These are phyloP conservation scores for Ustilago crameri DNA, from an alignment of 1,284 basidiomycete species.

Conservation along the genomic window DNA sequence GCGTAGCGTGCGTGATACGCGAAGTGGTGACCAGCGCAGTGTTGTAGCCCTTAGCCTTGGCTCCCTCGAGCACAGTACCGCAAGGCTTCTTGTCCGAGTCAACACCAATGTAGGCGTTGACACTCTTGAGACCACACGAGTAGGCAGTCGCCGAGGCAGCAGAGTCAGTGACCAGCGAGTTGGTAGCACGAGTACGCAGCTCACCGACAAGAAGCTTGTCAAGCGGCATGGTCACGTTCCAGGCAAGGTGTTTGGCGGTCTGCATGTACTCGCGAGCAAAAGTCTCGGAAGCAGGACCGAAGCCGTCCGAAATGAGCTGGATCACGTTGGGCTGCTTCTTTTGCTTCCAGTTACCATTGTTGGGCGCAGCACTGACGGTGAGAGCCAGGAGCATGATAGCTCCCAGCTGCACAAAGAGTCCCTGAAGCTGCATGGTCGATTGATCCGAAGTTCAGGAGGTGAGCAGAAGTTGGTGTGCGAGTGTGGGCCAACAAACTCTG, in stretches of 20 bases:
- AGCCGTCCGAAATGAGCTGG: conserved; percentile 64
- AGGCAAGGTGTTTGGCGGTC: conserved; percentile 36
- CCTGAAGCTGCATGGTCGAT: conserved; percentile 31
- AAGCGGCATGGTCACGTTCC: conserved; percentile 57
- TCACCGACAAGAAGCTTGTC: conserved; percentile 65
- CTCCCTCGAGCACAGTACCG: conserved; percentile 67
- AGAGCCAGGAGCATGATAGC: conserved; percentile 40
- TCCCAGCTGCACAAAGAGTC: conserved; percentile 36
- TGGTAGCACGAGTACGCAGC: conserved; percentile 62
- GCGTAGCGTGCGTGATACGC: conserved; percentile 67
- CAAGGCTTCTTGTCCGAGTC: conserved; percentile 65
- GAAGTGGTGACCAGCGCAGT: conserved; percentile 65
- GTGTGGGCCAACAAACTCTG: neutral
- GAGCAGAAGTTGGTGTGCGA: neutral
- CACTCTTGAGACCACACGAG: conserved; percentile 63
- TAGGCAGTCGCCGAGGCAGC: conserved; percentile 67
- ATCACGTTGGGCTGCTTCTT: conserved; percentile 49
- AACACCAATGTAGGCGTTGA: conserved; percentile 66
- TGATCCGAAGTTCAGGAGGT: neutral
- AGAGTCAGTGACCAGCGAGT: conserved; percentile 68
- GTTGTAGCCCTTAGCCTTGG: conserved; percentile 63
- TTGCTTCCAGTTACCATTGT: conserved; percentile 27
- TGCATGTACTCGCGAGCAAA: conserved; percentile 64
- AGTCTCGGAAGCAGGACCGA: conserved; percentile 66
- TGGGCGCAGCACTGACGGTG: conserved; percentile 30